Percentiles rank a stretch among this genome's conserved stretches.
Conservation (phyloP, 768 basidiomycete genomes). For the Kwoniella europaea region DNA sequence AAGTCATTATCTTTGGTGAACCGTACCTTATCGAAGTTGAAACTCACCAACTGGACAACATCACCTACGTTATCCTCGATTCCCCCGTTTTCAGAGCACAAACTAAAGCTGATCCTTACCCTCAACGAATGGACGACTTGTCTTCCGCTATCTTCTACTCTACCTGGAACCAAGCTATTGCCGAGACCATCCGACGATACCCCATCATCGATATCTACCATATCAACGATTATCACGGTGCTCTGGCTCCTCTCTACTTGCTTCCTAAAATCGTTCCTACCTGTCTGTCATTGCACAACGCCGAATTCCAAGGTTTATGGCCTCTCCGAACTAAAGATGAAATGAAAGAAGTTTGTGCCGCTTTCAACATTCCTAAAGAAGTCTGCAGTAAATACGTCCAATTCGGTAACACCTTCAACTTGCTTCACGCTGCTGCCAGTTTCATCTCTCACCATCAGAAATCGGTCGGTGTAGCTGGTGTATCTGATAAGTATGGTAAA, state of each 20-base stretch:
- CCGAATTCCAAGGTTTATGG: constrained; percentile 97
- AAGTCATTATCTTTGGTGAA: constrained; percentile 95
- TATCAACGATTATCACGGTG: constrained; percentile 91
- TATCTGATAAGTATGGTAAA: constrained; percentile 95
- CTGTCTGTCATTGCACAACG: constrained; percentile 92
- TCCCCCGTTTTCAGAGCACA: constrained; percentile 96
- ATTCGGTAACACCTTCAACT: constrained; percentile 96
- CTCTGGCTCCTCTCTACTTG: constrained; percentile 86
- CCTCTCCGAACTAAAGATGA: constrained; percentile 92
- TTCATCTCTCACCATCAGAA: constrained; percentile 93
- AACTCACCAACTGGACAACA: constrained; percentile 89
- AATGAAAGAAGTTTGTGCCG: constrained; percentile 97
- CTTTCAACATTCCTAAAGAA: constrained; percentile 96
- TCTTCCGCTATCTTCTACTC: constrained; percentile 97
- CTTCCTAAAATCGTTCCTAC: constrained; percentile 87
- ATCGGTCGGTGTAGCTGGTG: constrained; percentile 90
- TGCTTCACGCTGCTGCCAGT: constrained; percentile 88
- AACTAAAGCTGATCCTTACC: constrained; percentile 93
- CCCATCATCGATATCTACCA: constrained; percentile 93
- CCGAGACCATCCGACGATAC: constrained; percentile 81
- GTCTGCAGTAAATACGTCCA: constrained; percentile 95
- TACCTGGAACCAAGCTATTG: constrained; percentile 97
- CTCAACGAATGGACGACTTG: constrained; percentile 95
- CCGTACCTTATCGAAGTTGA: constrained; percentile 95
- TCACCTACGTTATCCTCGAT: constrained; percentile 91